Percentiles rank a stretch among this genome's conserved stretches.
phyloP scores from a whole-genome alignment of 192 early-diverging fungal genomes.

The Diversispora epigaea region DNA sequence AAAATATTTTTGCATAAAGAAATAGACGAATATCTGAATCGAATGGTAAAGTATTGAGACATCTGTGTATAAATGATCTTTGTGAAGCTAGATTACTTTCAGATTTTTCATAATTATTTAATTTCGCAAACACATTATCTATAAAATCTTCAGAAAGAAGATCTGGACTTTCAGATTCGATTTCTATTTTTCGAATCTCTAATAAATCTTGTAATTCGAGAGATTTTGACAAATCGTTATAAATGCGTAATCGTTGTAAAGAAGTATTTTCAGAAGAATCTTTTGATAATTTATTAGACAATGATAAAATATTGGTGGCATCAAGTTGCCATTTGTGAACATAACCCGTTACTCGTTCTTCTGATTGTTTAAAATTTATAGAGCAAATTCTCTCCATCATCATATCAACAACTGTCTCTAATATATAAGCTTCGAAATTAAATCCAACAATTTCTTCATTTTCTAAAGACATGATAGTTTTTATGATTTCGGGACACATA shows the following conservation, averaged over 20 bases:
- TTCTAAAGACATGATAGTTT: not conserved
- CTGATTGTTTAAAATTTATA: not conserved
- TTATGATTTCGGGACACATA: not conserved
- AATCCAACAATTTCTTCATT: not conserved
- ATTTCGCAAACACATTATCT: not conserved
- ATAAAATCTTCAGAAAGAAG: constrained; percentile 15
- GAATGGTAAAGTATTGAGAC: constrained; percentile 12
- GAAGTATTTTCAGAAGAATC: not conserved
- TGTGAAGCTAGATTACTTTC: constrained; percentile 9
- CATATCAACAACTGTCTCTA: not conserved
- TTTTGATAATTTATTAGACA: not conserved
- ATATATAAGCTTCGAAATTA: not conserved
- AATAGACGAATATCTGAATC: constrained; percentile 7
- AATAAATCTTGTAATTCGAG: not conserved
- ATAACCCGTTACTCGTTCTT: not conserved
- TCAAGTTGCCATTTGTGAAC: not conserved
- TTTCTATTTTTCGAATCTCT: not conserved
- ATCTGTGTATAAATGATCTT: constrained; percentile 21
- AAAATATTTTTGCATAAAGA: not conserved
- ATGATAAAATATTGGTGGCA: not conserved
- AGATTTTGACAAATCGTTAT: not conserved
- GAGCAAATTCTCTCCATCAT: not conserved
- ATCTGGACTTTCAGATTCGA: not conserved
- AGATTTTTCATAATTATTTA: not conserved
- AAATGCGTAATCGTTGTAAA: not conserved